Percentiles rank a stretch among this genome's conserved stretches.
phyloP scores from a whole-genome alignment of 2,329 filamentous ascomycete genomes.

The Elsinoe fawcettii region DNA sequence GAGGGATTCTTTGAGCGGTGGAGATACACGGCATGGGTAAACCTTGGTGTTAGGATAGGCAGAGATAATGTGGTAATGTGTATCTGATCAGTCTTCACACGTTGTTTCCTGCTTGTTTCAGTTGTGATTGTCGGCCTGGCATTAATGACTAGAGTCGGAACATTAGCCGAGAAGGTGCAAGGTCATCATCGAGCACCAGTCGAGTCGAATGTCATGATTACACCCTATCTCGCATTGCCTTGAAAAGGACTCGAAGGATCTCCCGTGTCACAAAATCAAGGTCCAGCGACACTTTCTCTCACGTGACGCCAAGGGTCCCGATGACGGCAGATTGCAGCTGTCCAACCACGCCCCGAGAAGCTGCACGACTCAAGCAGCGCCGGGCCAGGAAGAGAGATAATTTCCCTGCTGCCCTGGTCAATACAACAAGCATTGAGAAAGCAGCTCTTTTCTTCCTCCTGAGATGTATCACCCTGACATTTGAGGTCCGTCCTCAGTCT shows the following conservation, averaged over 20 bases:
- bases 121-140: too few relatives aligned
- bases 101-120: not conserved
- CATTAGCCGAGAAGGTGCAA: too few relatives aligned
- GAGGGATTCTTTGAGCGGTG: not conserved
- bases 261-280: not conserved
- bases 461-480: constrained; percentile 4
- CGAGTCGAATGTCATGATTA: not conserved
- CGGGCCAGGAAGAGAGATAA: not conserved
- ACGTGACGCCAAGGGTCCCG: not conserved
- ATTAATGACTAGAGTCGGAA: too few relatives aligned
- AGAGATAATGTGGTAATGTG: constrained; percentile 14
- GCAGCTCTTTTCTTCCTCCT: not conserved
- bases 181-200: too few relatives aligned
- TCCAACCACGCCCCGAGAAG: not conserved
- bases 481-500: not conserved
- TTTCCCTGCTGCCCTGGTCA: not conserved
- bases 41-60: not conserved
- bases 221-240: not conserved
- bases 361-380: constrained; percentile 1
- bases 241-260: not conserved
- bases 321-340: constrained; percentile 4
- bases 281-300: not conserved
- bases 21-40: not conserved
- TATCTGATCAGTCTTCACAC: constrained; percentile 8
- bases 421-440: not conserved